Percentiles rank a stretch among this genome's conserved stretches.
These are phyloP conservation scores for Ajuga chamaepitys DNA, from an alignment of 257 asterid species.

Conservation along the genomic window DNA sequence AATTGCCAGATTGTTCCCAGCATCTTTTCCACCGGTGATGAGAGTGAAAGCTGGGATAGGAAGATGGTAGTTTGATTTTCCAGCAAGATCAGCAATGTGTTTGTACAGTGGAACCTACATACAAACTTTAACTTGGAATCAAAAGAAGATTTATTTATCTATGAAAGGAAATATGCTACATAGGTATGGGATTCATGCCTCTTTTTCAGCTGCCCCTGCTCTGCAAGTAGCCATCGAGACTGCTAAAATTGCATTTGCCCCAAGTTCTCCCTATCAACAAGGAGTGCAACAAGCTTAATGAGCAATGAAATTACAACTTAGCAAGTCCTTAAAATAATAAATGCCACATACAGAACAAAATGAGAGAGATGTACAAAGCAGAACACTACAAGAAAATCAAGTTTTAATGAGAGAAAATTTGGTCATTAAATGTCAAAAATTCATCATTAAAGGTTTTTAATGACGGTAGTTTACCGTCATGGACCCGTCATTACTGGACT, in stretches of 20 bases:
- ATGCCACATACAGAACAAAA: too few species aligned
- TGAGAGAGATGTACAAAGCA: too few species aligned
- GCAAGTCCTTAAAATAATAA: background rate
- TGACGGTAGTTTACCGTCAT: too few species aligned
- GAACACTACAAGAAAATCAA: too few species aligned
- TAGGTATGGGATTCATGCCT: slow-evolving; percentile 40
- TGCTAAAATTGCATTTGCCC: slow-evolving; percentile 94
- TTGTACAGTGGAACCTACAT: slow-evolving; percentile 88
- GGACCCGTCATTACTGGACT: too few species aligned
- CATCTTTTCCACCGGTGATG: slow-evolving; percentile 87
- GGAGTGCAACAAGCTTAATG: slow-evolving; percentile 12
- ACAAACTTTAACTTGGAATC: slow-evolving; percentile 8
- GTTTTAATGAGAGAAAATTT: too few species aligned
- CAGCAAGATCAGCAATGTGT: slow-evolving; percentile 94
- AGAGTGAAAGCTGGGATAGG: slow-evolving; percentile 94
- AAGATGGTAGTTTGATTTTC: slow-evolving; percentile 56
- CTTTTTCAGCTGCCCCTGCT: slow-evolving; percentile 99
- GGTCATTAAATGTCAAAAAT: too few species aligned
- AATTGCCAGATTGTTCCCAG: slow-evolving; percentile 73
- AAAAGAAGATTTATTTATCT: background rate
- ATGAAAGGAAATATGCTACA: background rate
- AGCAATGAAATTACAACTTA: background rate
- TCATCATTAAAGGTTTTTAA: too few species aligned
- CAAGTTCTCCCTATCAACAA: slow-evolving; percentile 75
- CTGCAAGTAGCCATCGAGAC: slow-evolving; percentile 98